Evolutionary conservation across 2,329 filamentous ascomycete species (phyloP), one percentile per base, ranked within the genome.

Genomic region (Pseudofabraea citricarpa): DNA sequence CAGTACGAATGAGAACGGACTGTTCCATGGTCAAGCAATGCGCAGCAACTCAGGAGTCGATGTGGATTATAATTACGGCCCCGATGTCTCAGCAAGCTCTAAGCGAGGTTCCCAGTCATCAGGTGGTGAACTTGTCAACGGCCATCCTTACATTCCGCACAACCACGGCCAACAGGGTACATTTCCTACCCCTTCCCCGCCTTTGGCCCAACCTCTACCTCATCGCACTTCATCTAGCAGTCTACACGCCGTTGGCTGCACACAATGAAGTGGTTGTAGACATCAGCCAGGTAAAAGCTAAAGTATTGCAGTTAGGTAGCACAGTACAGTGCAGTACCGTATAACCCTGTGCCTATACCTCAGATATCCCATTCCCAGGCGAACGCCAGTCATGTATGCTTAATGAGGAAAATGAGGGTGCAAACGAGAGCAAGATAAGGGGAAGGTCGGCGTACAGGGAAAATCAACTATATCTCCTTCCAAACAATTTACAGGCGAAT

Each of bases 101-200:
- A 55, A 49, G 33, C 33, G 48, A 36, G 44, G 36, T 8, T 51
- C 50, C 6, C 42, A 47, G 46, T 45, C 38, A 54, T 46, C 21
- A 46, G 47, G 32, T 16, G 41, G 24, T 5, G 33, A 45, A 47
- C 38, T 53, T n/a, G 48, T 40, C n/a, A 53, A 51, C 29, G 48
- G 46, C 9, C 44, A 49, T 24, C n/a, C 27, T 32, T 53, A 53
- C 41, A 21, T 49, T 20, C 51, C 48, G 6, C 44, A 45, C 13
- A 36, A 43, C 15, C 36, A 44, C 20, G 15, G 39, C n/a, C 37
- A 23, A 15, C 48, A 50, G 22, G 39, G 40, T 13, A 15, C 31
- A 9, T 6, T 19, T 16, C 6, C 35, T 15, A 13, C 19, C 7
- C 18, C 35, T n/a, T 21, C n/a, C 10, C 18, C 18, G 18, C 18